Evolutionary conservation across 306 rosid genomes (phyloP).

Genomic region (Prunus kanzakura): DNA sequence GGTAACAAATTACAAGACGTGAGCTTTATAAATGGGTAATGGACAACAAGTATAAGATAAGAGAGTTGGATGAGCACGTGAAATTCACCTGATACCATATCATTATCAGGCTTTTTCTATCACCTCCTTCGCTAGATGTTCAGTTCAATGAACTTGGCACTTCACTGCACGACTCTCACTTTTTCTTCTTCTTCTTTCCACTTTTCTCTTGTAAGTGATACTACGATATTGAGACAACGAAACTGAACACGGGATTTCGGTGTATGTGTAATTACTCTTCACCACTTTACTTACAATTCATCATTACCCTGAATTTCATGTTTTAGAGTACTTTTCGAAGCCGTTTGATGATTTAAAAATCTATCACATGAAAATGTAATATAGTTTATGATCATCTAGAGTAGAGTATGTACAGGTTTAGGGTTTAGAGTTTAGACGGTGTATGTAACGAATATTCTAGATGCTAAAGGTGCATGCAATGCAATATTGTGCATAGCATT

Average conservation of each 20-base stretch:
- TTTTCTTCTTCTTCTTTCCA: background rate
- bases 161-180: background rate
- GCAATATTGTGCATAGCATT: no score
- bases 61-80: constrained; percentile 4
- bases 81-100: constrained; percentile 11
- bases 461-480: background rate
- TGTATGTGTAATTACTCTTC: no score
- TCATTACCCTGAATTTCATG: no score
- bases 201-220: no score
- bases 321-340: no score
- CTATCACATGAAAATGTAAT: no score
- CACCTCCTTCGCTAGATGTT: background rate
- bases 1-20: background rate
- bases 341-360: no score
- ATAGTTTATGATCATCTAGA: no score
- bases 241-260: no score
- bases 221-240: no score
- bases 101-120: background rate
- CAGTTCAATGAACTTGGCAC: background rate
- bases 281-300: no score
- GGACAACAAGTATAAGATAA: background rate
- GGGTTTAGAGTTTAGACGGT: background rate
- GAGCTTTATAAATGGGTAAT: background rate
- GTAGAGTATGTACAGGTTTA: background rate
- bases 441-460: background rate